Base-by-base conservation (phyloP, 768 basidiomycete genomes). In the Mycena albidolilacea region DNA sequence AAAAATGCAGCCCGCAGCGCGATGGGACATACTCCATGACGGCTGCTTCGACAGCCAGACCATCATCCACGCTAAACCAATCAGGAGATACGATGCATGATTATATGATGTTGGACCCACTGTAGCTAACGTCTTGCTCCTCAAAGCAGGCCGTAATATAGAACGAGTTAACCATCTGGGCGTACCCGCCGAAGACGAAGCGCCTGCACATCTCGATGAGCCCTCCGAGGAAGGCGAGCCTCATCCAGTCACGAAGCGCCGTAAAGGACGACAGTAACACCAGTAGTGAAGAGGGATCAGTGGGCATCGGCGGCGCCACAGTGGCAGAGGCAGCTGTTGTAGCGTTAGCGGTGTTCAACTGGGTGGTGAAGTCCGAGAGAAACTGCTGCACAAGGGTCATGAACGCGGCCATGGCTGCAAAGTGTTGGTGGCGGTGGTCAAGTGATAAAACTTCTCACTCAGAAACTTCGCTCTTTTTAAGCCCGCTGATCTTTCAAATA, bases 21-120 rank as follows among this genome's bases (percentile, higher is more conserved):
- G 21, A n/a, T 12, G 8, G 37, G 77, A 77, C 88, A 70, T 67
- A 87, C 89, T 81, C 88, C 89, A 91, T 17, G 86, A 81, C 14
- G 88, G 87, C 43, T 89, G 87, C 58, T 84, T 84, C n/a, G 89
- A 87, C 0, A 91, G 73, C 90, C 90, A 92, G 54, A 84, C 80
- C 80, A 90, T 82, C 63, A 92, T 84, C 91, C 90, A 92, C 2
- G 83, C 89, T 90, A 38, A 19, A 54, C 30, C 12, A 64, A 10
- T 37, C 15, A 43, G 69, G 15, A 59, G 68, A 21, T 17, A 14
- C 12, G 41, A 43, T 44, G 38, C 8, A 44, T 17, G 43, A 44
- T 44, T 48, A 63, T 23, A 30, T 67, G 17, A 59, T n/a, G 50
- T 5, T 43, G 62, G 57, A 72, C 71, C 48, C 70, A 80, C 80